Evolutionary conservation across 78 protist species (phyloP).

Genomic region (Mastigamoeba balamuthi): DNA sequence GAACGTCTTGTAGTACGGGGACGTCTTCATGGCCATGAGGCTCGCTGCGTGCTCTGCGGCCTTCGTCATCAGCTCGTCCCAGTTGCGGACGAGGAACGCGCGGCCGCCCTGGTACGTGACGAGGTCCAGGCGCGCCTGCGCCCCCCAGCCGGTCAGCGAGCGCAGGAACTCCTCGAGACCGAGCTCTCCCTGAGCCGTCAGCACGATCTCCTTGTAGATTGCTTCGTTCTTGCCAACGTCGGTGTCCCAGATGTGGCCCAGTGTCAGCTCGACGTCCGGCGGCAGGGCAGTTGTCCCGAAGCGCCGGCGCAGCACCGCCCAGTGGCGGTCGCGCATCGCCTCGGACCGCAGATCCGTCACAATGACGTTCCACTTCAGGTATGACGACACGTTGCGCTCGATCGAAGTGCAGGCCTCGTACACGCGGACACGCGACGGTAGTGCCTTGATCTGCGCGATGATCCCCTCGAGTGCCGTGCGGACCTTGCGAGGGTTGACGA

Average conservation of each 20-base stretch:
- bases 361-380: conserved; percentile 28
- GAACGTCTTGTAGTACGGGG: conserved; percentile 88
- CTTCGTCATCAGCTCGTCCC: conserved; percentile 89
- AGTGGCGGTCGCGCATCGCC: conserved; percentile 79
- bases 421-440: conserved; percentile 65
- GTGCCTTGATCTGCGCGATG: conserved; percentile 18
- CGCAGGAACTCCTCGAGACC: conserved; percentile 87
- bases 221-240: conserved; percentile 57
- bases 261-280: conserved; percentile 56
- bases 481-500: conserved; percentile 23
- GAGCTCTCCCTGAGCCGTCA: conserved; percentile 91
- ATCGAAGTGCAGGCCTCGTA: conserved; percentile 72
- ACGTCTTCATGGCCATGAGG: conserved; percentile 74
- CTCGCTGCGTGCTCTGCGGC: conserved; percentile 46
- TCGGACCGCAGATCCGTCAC: conserved; percentile 66
- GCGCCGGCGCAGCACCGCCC: conserved; percentile 56
- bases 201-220: conserved; percentile 65
- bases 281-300: conserved; percentile 47
- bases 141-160: conserved; percentile 79
- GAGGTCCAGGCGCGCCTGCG: conserved; percentile 57
- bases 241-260: conserved; percentile 72
- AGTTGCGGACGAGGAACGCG: conserved; percentile 65
- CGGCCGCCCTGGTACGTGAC: conserved; percentile 70
- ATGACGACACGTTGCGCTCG: conserved; percentile 11
- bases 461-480: conserved; percentile 45